Base-by-base conservation (phyloP, 139 green algal species). In the Astrephomene gubernaculifera region DNA sequence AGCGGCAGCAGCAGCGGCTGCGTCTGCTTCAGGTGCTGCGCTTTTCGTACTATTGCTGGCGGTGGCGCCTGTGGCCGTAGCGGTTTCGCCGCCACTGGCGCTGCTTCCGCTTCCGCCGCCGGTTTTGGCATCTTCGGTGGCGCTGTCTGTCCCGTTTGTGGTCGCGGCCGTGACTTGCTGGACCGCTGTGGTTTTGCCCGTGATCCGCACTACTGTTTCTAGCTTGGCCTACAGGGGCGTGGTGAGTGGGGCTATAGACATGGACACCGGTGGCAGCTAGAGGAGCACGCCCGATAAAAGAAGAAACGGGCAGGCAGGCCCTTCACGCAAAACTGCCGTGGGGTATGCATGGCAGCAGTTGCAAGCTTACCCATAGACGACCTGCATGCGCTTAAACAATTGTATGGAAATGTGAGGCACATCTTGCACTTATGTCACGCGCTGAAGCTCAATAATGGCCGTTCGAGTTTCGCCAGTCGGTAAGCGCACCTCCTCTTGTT, bases 191-290 rank as follows among this genome's bases (percentile, higher is more conserved):
- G 64, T 53, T 4, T 87, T 90, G 12, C 68, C 71, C 2, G 53
- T 82, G 61, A 92, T 90, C 19, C 89, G 83, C 25, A 92, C 71
- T 0, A 92, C 89, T 21, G 86, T 92, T 53, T 91, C 89, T 0
- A 92, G 74, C 35, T 78, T 78, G 17, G 53, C 83, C 89, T 91
- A 87, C n/a, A n/a, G 36, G 35, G n/a, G n/a, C n/a, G n/a, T n/a
- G n/a, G n/a, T n/a, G n/a, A n/a, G n/a, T n/a, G n/a, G n/a, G n/a
- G n/a, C n/a, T n/a, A n/a, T n/a, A n/a, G n/a, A n/a, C n/a, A n/a
- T n/a, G n/a, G n/a, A n/a, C n/a, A n/a, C n/a, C n/a, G n/a, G n/a
- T n/a, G n/a, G n/a, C n/a, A n/a, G n/a, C n/a, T n/a, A n/a, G n/a
- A n/a, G n/a, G n/a, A n/a, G n/a, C n/a, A n/a, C n/a, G n/a, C n/a